These are phyloP conservation scores for Pelargonium nanum DNA, from an alignment of 345 rosid genomes.

Conservation along the genomic window DNA sequence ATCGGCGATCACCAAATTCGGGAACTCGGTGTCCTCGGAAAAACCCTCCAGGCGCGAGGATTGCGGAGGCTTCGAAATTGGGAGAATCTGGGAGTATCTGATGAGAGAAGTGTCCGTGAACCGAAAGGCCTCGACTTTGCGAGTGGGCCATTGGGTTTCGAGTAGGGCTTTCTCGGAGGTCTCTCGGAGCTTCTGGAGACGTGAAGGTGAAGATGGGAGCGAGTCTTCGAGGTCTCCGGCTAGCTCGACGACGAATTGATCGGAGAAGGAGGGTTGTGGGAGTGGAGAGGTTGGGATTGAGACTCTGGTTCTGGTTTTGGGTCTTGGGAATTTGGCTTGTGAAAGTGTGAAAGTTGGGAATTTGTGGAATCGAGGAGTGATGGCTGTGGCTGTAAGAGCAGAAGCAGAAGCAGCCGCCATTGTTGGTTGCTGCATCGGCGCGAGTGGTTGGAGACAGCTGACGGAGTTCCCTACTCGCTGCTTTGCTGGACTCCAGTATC, in stretches of 20 bases:
- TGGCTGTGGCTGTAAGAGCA: too few species aligned
- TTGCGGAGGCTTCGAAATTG: slow-evolving; percentile 40
- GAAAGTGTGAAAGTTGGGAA: neutral
- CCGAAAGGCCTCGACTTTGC: slow-evolving; percentile 75
- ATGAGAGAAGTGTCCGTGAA: slow-evolving; percentile 82
- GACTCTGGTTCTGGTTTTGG: neutral
- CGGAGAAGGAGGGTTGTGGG: slow-evolving; percentile 35
- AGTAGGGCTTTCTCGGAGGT: slow-evolving; percentile 53
- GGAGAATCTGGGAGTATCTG: slow-evolving; percentile 47
- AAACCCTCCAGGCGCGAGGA: slow-evolving; percentile 14
- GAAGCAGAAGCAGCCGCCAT: too few species aligned
- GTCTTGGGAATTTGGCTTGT: neutral
- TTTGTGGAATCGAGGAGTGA: neutral
- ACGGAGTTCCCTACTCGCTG: neutral
- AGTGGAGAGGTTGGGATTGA: neutral
- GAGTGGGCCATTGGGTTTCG: slow-evolving; percentile 80
- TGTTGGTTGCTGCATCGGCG: neutral
- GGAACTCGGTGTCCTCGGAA: slow-evolving; percentile 31
- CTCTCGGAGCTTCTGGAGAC: slow-evolving; percentile 67
- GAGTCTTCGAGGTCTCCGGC: slow-evolving; percentile 92
- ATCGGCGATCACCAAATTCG: slow-evolving; percentile 47
- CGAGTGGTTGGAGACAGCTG: neutral
- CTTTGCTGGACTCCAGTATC: too few species aligned
- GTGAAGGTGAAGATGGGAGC: slow-evolving; percentile 30
- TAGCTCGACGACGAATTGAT: slow-evolving; percentile 71